Evolutionary conservation across 2,329 filamentous ascomycete genomes (phyloP), one percentile per base, ranked within the genome.

Genomic region (Penicillium sp.): DNA sequence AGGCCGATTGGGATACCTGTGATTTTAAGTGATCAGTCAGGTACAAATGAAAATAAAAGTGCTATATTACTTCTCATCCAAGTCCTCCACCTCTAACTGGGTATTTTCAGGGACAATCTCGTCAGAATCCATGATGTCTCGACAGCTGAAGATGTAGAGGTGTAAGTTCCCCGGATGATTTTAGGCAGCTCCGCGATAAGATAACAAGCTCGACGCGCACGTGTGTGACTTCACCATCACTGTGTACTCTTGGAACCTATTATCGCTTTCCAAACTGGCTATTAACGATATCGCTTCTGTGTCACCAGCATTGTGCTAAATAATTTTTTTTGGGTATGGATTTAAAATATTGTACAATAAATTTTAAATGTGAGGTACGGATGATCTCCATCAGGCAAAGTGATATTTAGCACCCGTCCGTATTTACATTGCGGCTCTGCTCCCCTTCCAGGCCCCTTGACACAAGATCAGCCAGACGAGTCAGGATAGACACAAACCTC

Each of bases 1-100:
- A 3, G 95, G 95, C 3, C 93, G 87, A 70, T 92, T 88, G 2
- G 93, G 92, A 73, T 91, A 96, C 72, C 89, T 92, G 55, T 16
- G 19, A 55, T 52, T 53, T 35, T 11, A 10, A 14, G 25, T 26
- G 26, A 57, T 70, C 37, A 69, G 65, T 51, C n/a, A 13, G 51
- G 14, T 26, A 11, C 3, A 42, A 2, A 51, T 3, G 11, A 30
- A 45, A 25, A 25, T 16, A n/a, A 26, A 11, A 7, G 19, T 13
- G 16, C 2, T 25, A 65, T 7, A 43, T 16, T 62, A 75, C 72
- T 75, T 75, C 63, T 71, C 70, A 57, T 76, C 72, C 10, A 75
- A 54, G 40, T 76, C 64, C 43, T 73, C 72, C 43, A 68, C 59
- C n/a, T 42, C 55, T 26, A 57, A 42, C n/a, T 61, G 61, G 19